Conservation (phyloP, 345 rosid genomes). For the Euphorbia peplus region DNA sequence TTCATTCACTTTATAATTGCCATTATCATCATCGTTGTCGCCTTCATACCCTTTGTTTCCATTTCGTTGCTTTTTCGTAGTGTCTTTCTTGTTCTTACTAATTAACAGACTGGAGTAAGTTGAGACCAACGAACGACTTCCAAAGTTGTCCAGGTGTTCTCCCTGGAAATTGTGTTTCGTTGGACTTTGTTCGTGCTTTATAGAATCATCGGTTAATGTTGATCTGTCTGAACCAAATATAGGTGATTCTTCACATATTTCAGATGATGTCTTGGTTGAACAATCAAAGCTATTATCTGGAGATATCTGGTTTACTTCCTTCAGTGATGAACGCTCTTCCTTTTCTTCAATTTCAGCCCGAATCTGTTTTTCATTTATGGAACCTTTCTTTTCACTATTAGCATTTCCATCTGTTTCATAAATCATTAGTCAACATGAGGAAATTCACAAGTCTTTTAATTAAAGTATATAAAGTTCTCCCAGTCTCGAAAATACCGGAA, state of each 20-base stretch:
- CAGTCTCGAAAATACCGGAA: constrained; percentile 34
- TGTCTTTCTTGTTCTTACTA: constrained; percentile 2
- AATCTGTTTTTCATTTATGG: not conserved
- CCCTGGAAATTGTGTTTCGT: not conserved
- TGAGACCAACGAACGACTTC: not conserved
- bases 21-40: no score
- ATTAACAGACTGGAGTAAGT: constrained; percentile 5
- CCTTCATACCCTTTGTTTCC: not conserved
- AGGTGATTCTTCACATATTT: constrained; percentile 33
- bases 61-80: not conserved
- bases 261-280: constrained; percentile 15
- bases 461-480: no score
- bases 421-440: no score
- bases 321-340: not conserved
- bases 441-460: no score
- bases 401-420: constrained; percentile 25
- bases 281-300: not conserved
- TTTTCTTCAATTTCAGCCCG: constrained; percentile 12
- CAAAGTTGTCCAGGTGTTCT: constrained; percentile 4
- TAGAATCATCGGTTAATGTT: constrained; percentile 39
- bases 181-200: constrained; percentile 24
- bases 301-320: constrained; percentile 1
- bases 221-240: constrained; percentile 37
- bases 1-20: not conserved
- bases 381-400: constrained; percentile 19